Percentiles rank a stretch among this genome's conserved stretches.
phyloP scores from a whole-genome alignment of 1,284 basidiomycete genomes.

The Pascua guehoae region DNA sequence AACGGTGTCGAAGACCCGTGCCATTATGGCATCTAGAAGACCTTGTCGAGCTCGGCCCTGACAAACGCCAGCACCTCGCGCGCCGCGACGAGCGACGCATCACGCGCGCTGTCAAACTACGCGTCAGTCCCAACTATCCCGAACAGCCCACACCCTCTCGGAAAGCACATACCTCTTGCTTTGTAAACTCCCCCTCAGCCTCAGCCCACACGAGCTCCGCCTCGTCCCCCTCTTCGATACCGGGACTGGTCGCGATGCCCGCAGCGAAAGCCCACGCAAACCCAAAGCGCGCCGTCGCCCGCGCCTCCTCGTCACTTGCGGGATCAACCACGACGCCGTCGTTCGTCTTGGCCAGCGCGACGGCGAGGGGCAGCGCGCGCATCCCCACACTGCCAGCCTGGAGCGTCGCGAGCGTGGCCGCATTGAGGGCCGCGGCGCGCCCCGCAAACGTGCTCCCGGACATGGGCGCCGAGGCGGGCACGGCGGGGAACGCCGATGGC shows the following conservation, averaged over 20 bases:
- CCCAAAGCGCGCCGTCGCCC: constrained; percentile 59
- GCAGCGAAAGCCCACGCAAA: constrained; percentile 51
- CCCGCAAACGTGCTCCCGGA: constrained; percentile 29
- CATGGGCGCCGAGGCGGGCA: background rate
- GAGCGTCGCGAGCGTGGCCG: constrained; percentile 49
- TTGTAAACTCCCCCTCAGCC: constrained; percentile 44
- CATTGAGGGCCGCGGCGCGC: constrained; percentile 58
- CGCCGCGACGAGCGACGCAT: constrained; percentile 20
- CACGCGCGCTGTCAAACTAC: constrained; percentile 29
- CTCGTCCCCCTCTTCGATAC: constrained; percentile 47
- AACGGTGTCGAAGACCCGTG: no score
- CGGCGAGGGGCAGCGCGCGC: constrained; percentile 49
- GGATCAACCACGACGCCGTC: constrained; percentile 63
- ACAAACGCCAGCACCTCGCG: constrained; percentile 21
- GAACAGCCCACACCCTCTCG: no score
- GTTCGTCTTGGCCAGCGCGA: constrained; percentile 46
- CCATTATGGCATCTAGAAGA: constrained; percentile 2
- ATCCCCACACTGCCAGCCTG: constrained; percentile 51
- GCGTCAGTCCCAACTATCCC: constrained; percentile 8
- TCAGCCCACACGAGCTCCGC: constrained; percentile 52
- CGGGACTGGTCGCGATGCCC: constrained; percentile 45
- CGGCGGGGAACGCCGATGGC: background rate
- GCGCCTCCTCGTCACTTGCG: constrained; percentile 59
- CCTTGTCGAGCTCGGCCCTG: constrained; percentile 3
- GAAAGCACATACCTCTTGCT: constrained; percentile 19